Evolutionary conservation across 441 rosid species (phyloP), one percentile per base, ranked within the genome.

Genomic region (Erodium moschatum): DNA sequence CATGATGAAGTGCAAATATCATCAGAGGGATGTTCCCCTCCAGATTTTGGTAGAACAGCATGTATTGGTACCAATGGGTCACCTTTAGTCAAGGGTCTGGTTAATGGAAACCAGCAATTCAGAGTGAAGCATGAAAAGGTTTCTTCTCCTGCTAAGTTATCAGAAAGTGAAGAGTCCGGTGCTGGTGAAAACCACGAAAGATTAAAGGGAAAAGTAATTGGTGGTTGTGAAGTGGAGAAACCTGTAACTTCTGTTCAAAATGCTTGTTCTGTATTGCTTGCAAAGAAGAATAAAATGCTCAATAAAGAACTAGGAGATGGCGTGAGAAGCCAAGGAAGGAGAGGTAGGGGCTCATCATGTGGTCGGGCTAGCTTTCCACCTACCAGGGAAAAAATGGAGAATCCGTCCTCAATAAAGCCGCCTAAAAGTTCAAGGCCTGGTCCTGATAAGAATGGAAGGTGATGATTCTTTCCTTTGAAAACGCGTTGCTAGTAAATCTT

Each of bases 81-180:
- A 44, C 62, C 74, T 38, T 76, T 81, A 71, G 74, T 82, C 48
- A 81, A 79, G 71, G 75, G 72, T 71, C 68, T 76, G 69, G 87
- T 80, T 64, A 81, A 76, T 68, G 77, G 71, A 68, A 76, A 79
- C 78, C 80, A 81, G 67, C 89, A 84, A 70, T 27, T 85, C 69
- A 88, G 84, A 72, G 81, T 83, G 80, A 89, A 94, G 81, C 71
- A 79, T 70, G 92, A 84, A 67, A 88, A 78, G 77, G 81, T 78
- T 81, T 78, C 86, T 50, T 93, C 98, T 48, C 88, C 92, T 11
- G 83, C 83, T 60, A 90, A 84, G 73, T 82, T 89, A 63, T 86
- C 92, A 74, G 96, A 91, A 75, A 89, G 92, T 76, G 97, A 95
- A 75, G 97, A 95, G 77, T 87, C 97, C 0, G 95, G 89, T 40